Conservation (phyloP, 768 basidiomycete species). For the Phanerochaete carnosa region DNA sequence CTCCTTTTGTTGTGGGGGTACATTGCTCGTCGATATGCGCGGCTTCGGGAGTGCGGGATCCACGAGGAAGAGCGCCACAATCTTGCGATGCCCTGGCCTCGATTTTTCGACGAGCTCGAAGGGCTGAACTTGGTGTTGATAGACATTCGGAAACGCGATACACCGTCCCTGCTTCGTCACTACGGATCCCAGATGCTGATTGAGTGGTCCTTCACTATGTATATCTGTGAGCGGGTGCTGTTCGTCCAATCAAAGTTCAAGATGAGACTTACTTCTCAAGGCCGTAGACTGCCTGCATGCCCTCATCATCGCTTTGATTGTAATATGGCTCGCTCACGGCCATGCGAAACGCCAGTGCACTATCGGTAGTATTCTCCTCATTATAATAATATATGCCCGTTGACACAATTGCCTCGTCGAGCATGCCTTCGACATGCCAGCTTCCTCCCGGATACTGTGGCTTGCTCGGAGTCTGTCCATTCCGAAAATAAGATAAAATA, state of each 20-base stretch:
- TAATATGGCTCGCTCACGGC: conserved; percentile 14
- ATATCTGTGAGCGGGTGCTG: neutral
- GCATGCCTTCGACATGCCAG: conserved; percentile 31
- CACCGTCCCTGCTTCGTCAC: conserved; percentile 24
- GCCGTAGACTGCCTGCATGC: neutral
- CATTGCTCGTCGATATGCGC: conserved; percentile 24
- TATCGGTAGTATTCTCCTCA: conserved; percentile 29
- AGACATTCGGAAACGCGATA: conserved; percentile 36
- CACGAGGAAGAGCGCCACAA: conserved; percentile 35
- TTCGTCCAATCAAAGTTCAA: neutral
- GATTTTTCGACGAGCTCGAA: conserved; percentile 30
- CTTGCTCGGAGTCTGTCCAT: conserved; percentile 22
- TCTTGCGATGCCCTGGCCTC: conserved; percentile 36
- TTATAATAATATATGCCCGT: conserved; percentile 23
- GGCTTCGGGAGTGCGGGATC: conserved; percentile 29
- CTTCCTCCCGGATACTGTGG: conserved; percentile 27
- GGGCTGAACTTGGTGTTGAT: conserved; percentile 33
- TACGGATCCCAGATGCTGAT: conserved; percentile 26
- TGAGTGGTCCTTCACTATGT: conserved; percentile 12
- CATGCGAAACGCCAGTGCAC: conserved; percentile 30
- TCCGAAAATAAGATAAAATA: neutral
- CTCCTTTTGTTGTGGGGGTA: conserved; percentile 31
- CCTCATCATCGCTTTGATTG: conserved; percentile 15
- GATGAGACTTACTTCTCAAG: neutral
- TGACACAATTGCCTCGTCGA: conserved; percentile 12